Base-by-base conservation (phyloP, 257 asterid genomes). In the Osmanthus fragrans region DNA sequence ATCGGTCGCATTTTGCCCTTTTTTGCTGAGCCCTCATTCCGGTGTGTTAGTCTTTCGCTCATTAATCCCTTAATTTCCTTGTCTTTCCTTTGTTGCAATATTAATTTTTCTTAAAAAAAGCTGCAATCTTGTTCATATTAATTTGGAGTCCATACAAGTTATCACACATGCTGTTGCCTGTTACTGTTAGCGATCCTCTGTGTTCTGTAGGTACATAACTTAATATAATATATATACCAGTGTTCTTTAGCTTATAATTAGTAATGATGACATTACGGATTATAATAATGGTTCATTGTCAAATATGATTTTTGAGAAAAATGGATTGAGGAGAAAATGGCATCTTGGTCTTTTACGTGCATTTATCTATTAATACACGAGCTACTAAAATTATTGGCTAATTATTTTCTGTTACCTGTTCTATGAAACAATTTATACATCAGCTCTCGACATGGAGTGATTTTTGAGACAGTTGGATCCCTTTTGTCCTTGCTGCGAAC, bases 401-500 rank as follows among this genome's bases (percentile, higher is more conserved):
- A 63, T 63, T 63, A 27, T 8, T 23, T 11, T 63, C 18, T 10
- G 19, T 12, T 25, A 63, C 33, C 32, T 63, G 34, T 25, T 63
- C 5, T 23, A 11, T 63, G 18, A 11, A 63, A 63, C 69, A 9
- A 25, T 63, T 63, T 63, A 11, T 63, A 45, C 42, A 86, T 64
- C 86, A 95, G 99, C 49, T 77, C 88, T 45, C 89, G 90, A 34
- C 93, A 88, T 64, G 96, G 91, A 56, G 88, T 78, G 79, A 80
- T 93, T 79, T 79, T 91, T 47, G 97, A 91, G 85, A 87, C 93
- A 71, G 78, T 95, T 71, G 94, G 94, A 58, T 84, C 96, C 73
- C 89, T 93, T 73, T 82, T 95, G 66, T 88, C 96, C 21, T 82
- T 92, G 86, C 92, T 95, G 72, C 97, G 97, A 42, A 79, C 89